Evolutionary conservation across 192 early-diverging fungal genomes (phyloP).

Genomic region (Backusella parvicylindrica): DNA sequence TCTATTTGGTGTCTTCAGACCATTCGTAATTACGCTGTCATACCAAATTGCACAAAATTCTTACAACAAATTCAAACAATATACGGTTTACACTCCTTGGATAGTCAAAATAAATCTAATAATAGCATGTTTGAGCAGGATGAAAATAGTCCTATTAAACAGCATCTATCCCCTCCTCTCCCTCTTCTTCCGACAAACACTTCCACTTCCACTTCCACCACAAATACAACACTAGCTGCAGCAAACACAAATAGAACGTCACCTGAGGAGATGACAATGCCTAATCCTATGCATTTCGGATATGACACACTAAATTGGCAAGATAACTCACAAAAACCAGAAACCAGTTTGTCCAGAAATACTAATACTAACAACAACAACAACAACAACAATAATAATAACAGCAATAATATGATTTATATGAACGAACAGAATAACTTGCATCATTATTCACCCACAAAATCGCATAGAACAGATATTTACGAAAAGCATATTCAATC

Average conservation of each 20-base stretch:
- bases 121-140: not conserved
- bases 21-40: conserved; percentile 6
- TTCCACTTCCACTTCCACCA: not conserved
- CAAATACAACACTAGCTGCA: not conserved
- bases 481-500: not conserved
- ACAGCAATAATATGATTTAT: not conserved
- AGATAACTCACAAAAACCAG: not conserved
- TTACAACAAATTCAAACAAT: conserved; percentile 13
- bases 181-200: not conserved
- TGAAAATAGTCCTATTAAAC: not conserved
- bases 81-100: conserved; percentile 1
- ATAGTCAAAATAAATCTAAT: not conserved
- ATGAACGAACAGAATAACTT: not conserved
- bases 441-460: not conserved
- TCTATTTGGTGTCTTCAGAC: conserved; percentile 6
- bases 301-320: not conserved
- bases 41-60: conserved; percentile 12
- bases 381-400: not conserved
- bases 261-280: not conserved
- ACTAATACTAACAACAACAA: not conserved
- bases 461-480: not conserved
- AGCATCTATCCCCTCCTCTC: not conserved
- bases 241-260: not conserved
- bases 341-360: not conserved
- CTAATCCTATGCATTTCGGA: not conserved